These are phyloP conservation scores for Populus simonii DNA, from an alignment of 345 rosid genomes.

Conservation along the genomic window DNA sequence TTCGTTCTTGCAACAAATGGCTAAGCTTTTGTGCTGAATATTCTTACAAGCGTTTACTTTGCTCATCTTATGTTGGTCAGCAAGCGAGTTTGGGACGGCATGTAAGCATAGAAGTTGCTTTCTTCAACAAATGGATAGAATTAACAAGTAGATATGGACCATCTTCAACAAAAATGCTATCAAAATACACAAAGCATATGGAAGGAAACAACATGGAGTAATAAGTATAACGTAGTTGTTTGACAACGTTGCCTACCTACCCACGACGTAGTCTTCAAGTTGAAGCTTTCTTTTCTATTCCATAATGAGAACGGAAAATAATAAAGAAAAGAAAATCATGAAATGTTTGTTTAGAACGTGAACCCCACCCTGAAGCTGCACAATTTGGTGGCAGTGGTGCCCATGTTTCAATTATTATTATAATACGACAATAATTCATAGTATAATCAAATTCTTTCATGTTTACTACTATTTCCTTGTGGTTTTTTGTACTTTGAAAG, in stretches of 20 bases:
- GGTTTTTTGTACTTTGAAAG: background rate
- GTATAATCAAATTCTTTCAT: no score
- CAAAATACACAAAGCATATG: no score
- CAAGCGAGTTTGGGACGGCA: background rate
- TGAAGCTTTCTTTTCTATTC: background rate
- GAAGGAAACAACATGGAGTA: background rate
- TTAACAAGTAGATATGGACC: background rate
- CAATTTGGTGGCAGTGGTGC: conserved; percentile 3
- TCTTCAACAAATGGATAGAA: background rate
- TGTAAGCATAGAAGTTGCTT: background rate
- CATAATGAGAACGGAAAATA: background rate
- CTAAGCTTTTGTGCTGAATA: background rate
- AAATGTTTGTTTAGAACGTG: background rate
- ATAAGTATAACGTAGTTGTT: background rate
- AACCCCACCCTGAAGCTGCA: conserved; percentile 19
- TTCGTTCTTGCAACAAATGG: background rate
- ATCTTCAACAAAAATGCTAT: no score
- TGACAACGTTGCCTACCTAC: background rate
- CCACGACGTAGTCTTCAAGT: background rate
- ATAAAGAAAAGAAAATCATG: background rate
- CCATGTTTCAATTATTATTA: background rate
- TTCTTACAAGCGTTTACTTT: background rate
- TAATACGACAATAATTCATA: background rate
- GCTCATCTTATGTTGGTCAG: background rate
- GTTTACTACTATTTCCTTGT: background rate